phyloP scores from a whole-genome alignment of 2,329 filamentous ascomycete genomes.

The Coniochaeta sp. region DNA sequence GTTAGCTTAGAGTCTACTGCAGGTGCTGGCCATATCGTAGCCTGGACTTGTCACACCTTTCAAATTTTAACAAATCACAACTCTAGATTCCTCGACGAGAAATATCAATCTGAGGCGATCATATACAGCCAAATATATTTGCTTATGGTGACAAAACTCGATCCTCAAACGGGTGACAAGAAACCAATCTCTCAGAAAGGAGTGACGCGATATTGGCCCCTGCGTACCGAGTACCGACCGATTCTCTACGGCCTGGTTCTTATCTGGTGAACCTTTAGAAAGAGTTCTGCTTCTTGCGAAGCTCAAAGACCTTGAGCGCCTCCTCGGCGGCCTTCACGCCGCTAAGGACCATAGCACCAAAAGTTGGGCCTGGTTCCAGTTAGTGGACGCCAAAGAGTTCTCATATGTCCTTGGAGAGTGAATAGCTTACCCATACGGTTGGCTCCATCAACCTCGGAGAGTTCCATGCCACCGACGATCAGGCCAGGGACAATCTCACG shows the following conservation, averaged over 20 bases:
- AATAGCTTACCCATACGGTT: constrained; percentile 82
- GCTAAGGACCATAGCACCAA: constrained; percentile 80
- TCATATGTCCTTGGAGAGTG: neutral
- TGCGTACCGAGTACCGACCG: neutral
- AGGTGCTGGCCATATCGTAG: too few species aligned
- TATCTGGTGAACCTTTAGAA: neutral
- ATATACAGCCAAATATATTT: too few species aligned
- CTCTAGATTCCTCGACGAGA: too few species aligned
- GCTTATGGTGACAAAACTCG: too few species aligned
- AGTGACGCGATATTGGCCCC: neutral
- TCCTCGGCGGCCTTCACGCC: constrained; percentile 91
- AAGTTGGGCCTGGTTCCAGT: constrained; percentile 54
- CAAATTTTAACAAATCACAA: too few species aligned
- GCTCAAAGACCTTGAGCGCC: constrained; percentile 68
- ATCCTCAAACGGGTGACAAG: neutral
- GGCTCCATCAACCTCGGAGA: constrained; percentile 83
- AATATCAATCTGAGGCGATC: too few species aligned
- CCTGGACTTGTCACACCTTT: too few species aligned
- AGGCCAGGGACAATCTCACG: constrained; percentile 82
- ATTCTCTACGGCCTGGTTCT: neutral
- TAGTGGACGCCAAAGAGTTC: constrained; percentile 3
- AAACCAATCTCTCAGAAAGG: neutral
- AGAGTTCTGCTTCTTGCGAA: constrained; percentile 68
- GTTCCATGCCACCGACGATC: constrained; percentile 92
- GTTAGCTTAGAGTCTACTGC: too few species aligned